phyloP scores from a whole-genome alignment of 2,329 filamentous ascomycete genomes.

The Neurospora sp. region DNA sequence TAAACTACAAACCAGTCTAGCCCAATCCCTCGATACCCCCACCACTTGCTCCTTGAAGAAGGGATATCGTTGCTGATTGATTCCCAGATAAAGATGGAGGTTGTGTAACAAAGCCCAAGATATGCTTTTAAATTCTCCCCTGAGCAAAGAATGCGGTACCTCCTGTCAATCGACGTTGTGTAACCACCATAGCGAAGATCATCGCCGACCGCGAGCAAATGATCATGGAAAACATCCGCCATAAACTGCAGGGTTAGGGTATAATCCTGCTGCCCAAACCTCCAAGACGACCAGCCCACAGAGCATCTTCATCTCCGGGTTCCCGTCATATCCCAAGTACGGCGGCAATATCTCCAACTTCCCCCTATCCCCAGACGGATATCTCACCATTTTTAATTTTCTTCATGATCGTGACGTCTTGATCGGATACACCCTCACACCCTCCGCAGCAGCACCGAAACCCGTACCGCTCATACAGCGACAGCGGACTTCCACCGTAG shows the following conservation, averaged over 20 bases:
- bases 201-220: neutral
- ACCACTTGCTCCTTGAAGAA: neutral
- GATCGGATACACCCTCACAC: slow-evolving; percentile 23
- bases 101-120: neutral
- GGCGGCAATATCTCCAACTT: neutral
- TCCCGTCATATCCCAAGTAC: neutral
- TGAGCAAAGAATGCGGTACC: neutral
- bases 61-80: neutral
- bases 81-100: neutral
- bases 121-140: neutral
- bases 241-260: neutral
- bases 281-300: neutral
- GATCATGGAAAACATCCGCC: neutral
- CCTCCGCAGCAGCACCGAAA: slow-evolving; percentile 42
- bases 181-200: neutral
- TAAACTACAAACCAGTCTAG: neutral
- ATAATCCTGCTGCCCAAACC: neutral
- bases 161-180: neutral
- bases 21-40: neutral
- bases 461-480: slow-evolving; percentile 36
- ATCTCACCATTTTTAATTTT: neutral
- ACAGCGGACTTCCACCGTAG: slow-evolving; percentile 31
- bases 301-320: neutral
- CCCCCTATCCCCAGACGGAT: neutral
- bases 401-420: slow-evolving; percentile 3